Conservation (phyloP, 192 early-diverging fungal species). For the Backusella westeae region DNA sequence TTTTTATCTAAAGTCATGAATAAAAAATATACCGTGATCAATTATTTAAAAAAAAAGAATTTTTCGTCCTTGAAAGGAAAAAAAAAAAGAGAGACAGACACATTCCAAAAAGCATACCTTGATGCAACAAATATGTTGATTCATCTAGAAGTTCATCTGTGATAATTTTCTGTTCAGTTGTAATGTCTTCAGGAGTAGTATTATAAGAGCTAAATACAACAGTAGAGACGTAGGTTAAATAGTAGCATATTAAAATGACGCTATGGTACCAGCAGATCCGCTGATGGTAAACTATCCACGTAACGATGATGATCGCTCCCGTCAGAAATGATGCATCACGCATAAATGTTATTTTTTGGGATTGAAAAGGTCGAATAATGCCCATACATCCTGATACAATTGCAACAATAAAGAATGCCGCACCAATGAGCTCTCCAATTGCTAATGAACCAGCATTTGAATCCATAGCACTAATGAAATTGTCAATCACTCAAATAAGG, state of each 20-base stretch:
- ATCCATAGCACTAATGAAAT: constrained; percentile 57
- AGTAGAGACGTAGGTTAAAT: constrained; percentile 56
- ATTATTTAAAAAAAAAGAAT: not conserved
- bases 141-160: not conserved
- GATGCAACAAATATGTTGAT: not conserved
- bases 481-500: not conserved
- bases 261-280: constrained; percentile 53
- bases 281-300: constrained; percentile 50
- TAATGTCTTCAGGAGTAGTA: not conserved
- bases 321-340: constrained; percentile 77
- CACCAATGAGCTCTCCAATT: constrained; percentile 87
- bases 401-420: constrained; percentile 80
- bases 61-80: not conserved
- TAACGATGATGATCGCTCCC: constrained; percentile 50
- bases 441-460: constrained; percentile 78
- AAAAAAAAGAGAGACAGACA: not conserved
- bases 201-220: constrained; percentile 38
- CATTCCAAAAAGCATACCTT: constrained; percentile 4
- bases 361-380: constrained; percentile 73
- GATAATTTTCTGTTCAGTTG: not conserved
- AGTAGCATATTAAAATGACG: constrained; percentile 52
- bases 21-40: not conserved
- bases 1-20: not conserved
- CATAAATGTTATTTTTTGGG: constrained; percentile 63
- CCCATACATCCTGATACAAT: constrained; percentile 85